Percentiles rank a stretch among this genome's conserved stretches.
Evolutionary conservation across 1,284 basidiomycete genomes (phyloP).

Genomic region (Cutaneotrichosporon sp.): DNA sequence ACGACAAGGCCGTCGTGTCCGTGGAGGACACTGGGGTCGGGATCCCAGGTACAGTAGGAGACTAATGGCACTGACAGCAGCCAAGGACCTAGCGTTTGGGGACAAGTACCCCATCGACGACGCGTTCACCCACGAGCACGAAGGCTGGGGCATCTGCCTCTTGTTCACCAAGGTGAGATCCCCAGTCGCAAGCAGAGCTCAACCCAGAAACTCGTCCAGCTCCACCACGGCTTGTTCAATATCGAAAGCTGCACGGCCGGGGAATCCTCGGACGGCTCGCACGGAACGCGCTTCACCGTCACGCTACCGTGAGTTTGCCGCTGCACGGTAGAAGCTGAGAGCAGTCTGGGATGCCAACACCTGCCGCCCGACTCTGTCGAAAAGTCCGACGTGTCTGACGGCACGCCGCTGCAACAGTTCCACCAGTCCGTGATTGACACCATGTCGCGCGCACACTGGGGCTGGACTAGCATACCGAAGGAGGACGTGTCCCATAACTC

Average conservation of each 20-base stretch:
- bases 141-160: slow-evolving; percentile 54
- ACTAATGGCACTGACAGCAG: slow-evolving; percentile 15
- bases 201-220: slow-evolving; percentile 50
- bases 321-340: neutral
- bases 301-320: slow-evolving; percentile 38
- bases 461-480: neutral
- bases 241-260: slow-evolving; percentile 46
- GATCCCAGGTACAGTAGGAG: slow-evolving; percentile 35
- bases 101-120: slow-evolving; percentile 53
- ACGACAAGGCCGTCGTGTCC: slow-evolving; percentile 34
- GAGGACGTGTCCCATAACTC: neutral
- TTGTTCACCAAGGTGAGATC: slow-evolving; percentile 32
- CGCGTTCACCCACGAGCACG: slow-evolving; percentile 42
- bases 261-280: slow-evolving; percentile 40
- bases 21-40: slow-evolving; percentile 54
- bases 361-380: slow-evolving; percentile 43
- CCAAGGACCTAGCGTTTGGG: slow-evolving; percentile 43
- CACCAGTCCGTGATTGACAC: neutral
- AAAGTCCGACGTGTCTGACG: neutral
- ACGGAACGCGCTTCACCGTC: slow-evolving; percentile 48
- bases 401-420: slow-evolving; percentile 4
- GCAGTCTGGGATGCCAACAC: slow-evolving; percentile 42
- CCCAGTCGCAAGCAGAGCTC: neutral
- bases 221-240: slow-evolving; percentile 53
- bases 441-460: neutral